Percentiles rank a stretch among this genome's conserved stretches.
Conservation (phyloP, 2,329 filamentous ascomycete genomes). For the Mycocentrospora acerina region DNA sequence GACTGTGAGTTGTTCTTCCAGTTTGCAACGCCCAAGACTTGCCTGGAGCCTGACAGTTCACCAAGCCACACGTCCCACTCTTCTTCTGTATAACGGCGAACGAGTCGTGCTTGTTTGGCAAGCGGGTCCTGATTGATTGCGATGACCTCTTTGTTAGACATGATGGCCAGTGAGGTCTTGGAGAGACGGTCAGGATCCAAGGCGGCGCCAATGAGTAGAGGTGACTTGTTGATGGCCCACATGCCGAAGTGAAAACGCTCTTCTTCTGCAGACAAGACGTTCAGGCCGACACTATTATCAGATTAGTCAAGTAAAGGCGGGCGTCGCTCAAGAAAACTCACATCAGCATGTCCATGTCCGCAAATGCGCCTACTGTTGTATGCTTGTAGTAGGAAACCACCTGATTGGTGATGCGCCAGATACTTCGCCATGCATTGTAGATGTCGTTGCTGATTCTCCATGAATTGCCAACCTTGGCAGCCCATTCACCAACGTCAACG, state of each 20-base stretch:
- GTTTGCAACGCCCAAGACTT: slow-evolving; percentile 42
- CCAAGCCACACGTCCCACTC: slow-evolving; percentile 44
- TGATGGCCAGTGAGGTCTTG: slow-evolving; percentile 24
- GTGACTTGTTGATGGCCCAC: slow-evolving; percentile 51
- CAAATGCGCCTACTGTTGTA: slow-evolving; percentile 29
- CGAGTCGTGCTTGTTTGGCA: slow-evolving; percentile 54
- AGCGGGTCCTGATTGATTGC: slow-evolving; percentile 60
- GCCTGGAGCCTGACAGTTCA: slow-evolving; percentile 36
- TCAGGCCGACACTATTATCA: slow-evolving; percentile 34
- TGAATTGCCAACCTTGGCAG: slow-evolving; percentile 35
- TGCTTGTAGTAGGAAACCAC: slow-evolving; percentile 33
- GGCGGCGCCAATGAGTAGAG: slow-evolving; percentile 47
- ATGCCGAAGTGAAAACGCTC: slow-evolving; percentile 50
- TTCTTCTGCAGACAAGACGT: slow-evolving; percentile 39
- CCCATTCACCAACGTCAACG: slow-evolving; percentile 36
- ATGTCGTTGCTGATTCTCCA: slow-evolving; percentile 43
- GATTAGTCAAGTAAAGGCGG: neutral
- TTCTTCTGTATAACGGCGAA: slow-evolving; percentile 43
- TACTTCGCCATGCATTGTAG: slow-evolving; percentile 36
- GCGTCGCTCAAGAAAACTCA: slow-evolving; percentile 12
- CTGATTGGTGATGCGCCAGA: slow-evolving; percentile 38
- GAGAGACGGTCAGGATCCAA: slow-evolving; percentile 30
- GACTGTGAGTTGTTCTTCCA: slow-evolving; percentile 38
- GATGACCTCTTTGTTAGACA: slow-evolving; percentile 57
- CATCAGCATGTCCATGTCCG: slow-evolving; percentile 49